Evolutionary conservation across 805 yeast species (phyloP).

Genomic region (Ogataea angusta): DNA sequence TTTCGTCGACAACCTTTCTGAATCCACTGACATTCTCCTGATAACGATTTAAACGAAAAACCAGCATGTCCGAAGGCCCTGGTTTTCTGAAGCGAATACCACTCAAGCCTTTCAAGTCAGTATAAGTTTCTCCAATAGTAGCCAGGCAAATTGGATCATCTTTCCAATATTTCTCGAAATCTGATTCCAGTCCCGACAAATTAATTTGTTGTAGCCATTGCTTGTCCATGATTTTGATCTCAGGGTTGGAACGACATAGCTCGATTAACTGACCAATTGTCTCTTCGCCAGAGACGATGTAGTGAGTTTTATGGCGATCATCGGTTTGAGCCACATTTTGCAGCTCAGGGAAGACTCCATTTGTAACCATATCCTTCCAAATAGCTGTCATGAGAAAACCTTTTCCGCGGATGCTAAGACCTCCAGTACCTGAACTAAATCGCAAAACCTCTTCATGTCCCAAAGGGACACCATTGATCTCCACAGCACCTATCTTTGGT

Average conservation of each 20-base stretch:
- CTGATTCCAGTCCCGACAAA: neutral
- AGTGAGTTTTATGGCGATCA: constrained; percentile 1
- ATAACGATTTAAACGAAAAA: constrained; percentile 4
- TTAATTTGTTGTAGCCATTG: constrained; percentile 1
- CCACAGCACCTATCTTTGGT: constrained; percentile 9
- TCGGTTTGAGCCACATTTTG: neutral
- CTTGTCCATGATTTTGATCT: neutral
- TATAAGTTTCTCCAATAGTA: neutral
- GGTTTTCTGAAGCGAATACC: constrained; percentile 1
- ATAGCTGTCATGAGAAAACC: constrained; percentile 1
- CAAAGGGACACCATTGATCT: constrained; percentile 9
- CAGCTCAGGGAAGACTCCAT: neutral
- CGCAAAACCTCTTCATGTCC: constrained; percentile 5
- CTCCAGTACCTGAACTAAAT: neutral
- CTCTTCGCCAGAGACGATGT: neutral
- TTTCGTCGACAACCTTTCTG: constrained; percentile 1
- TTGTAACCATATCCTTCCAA: constrained; percentile 10
- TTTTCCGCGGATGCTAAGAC: constrained; percentile 10
- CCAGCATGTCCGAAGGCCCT: neutral
- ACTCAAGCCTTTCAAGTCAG: neutral
- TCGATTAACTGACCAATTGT: constrained; percentile 1
- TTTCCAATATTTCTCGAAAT: constrained; percentile 1
- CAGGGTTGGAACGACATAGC: neutral
- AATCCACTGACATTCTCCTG: neutral
- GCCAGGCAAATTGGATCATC: neutral